Percentiles rank a stretch among this genome's conserved stretches.
phyloP scores from a whole-genome alignment of 768 basidiomycete species.

The Chiua virens region DNA sequence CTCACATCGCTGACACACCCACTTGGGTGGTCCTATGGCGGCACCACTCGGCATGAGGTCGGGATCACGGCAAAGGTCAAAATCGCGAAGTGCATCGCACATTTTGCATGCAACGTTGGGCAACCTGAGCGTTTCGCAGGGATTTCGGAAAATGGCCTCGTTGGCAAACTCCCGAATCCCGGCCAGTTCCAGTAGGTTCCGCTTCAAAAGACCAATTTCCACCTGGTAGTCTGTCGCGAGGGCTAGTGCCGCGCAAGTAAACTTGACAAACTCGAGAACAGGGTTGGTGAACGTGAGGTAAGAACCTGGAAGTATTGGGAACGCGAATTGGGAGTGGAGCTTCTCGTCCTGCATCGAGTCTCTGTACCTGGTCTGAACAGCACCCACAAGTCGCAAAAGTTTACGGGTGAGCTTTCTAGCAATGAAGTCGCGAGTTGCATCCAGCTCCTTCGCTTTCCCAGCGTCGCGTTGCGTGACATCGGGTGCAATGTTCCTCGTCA shows the following conservation, averaged over 20 bases:
- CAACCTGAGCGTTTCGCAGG: slow-evolving; percentile 84
- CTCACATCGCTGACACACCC: slow-evolving; percentile 71
- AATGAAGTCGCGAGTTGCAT: slow-evolving; percentile 74
- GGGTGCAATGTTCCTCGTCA: slow-evolving; percentile 63
- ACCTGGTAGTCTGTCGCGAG: slow-evolving; percentile 80
- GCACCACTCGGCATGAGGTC: slow-evolving; percentile 67
- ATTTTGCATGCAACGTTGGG: slow-evolving; percentile 85
- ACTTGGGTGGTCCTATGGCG: slow-evolving; percentile 51
- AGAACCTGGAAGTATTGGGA: slow-evolving; percentile 87
- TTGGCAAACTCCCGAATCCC: slow-evolving; percentile 83
- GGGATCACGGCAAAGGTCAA: slow-evolving; percentile 94
- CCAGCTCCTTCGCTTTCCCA: slow-evolving; percentile 67
- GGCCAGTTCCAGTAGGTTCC: slow-evolving; percentile 86
- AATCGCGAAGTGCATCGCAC: slow-evolving; percentile 83
- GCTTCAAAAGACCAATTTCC: slow-evolving; percentile 86
- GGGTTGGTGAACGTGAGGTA: slow-evolving; percentile 79
- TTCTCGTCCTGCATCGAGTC: slow-evolving; percentile 58
- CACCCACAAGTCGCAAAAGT: slow-evolving; percentile 68
- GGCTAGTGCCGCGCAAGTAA: slow-evolving; percentile 74
- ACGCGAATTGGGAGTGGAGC: slow-evolving; percentile 58
- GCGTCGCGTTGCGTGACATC: slow-evolving; percentile 66
- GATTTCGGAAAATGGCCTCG: slow-evolving; percentile 87
- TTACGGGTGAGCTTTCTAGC: slow-evolving; percentile 76
- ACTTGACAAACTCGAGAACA: slow-evolving; percentile 86
- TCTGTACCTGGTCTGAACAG: slow-evolving; percentile 58